A percentile compares a stretch with the other conserved stretches of the same genome.
Conservation (phyloP, 768 basidiomycete genomes). For the Lyophyllum shimeji region DNA sequence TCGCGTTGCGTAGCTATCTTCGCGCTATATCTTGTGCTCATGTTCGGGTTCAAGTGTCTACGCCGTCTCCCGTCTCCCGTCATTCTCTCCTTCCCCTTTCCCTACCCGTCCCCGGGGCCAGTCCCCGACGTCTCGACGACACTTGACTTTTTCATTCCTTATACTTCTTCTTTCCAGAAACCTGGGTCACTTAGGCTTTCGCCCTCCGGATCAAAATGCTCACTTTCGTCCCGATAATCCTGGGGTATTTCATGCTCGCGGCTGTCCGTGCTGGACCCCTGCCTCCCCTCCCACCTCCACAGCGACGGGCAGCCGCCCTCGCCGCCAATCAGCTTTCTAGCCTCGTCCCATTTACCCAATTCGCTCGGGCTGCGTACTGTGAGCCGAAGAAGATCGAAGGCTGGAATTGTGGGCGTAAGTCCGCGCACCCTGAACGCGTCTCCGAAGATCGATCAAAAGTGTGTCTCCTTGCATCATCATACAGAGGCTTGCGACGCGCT, state of each 20-base stretch:
- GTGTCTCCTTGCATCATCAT: not conserved
- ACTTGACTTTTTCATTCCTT: not conserved
- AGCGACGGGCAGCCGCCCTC: conserved; percentile 10
- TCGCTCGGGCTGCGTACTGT: conserved; percentile 34
- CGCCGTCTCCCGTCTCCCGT: not conserved
- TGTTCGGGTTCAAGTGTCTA: not conserved
- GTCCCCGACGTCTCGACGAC: conserved; percentile 1
- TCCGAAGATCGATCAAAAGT: not conserved
- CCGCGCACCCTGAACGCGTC: not conserved
- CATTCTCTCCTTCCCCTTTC: not conserved
- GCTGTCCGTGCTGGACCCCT: conserved; percentile 12
- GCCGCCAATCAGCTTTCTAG: conserved; percentile 11
- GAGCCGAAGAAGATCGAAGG: conserved; percentile 23
- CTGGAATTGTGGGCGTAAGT: conserved; percentile 31
- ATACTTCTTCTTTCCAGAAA: not conserved
- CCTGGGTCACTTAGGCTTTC: not conserved
- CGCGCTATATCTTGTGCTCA: not conserved
- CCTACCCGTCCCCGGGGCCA: conserved; percentile 2
- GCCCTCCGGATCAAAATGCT: conserved; percentile 4
- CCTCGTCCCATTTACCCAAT: conserved; percentile 29
- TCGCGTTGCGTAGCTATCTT: not conserved
- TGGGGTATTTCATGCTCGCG: conserved; percentile 5
- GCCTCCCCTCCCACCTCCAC: not conserved
- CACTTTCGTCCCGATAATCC: conserved; percentile 1
- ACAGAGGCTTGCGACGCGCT: conserved; percentile 32